Conservation (phyloP, 306 rosid genomes). For the Hippophae tibetana region DNA sequence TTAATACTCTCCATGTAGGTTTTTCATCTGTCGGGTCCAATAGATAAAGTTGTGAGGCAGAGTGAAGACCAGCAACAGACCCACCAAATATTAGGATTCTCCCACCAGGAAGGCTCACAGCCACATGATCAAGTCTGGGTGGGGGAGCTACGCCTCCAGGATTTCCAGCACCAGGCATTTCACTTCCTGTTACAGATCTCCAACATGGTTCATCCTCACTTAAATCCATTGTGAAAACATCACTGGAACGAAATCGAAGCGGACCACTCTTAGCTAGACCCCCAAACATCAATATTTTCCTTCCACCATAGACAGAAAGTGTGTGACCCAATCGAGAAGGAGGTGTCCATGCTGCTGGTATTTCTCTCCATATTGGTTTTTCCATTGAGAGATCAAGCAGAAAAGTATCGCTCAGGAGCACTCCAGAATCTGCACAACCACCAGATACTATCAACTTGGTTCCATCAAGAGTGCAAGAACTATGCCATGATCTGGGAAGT, state of each 20-base stretch:
- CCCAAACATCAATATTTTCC: slow-evolving; percentile 97
- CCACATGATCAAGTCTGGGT: slow-evolving; percentile 97
- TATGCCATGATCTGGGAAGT: slow-evolving; percentile 98
- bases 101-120: slow-evolving; percentile 95
- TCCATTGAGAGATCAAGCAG: slow-evolving; percentile 98
- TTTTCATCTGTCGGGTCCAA: slow-evolving; percentile 93
- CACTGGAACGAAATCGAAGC: slow-evolving; percentile 87
- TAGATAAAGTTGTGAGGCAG: slow-evolving; percentile 92
- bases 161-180: slow-evolving; percentile 96
- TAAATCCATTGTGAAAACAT: slow-evolving; percentile 90
- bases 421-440: slow-evolving; percentile 99
- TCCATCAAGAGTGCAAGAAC: slow-evolving; percentile 98
- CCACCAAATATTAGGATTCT: slow-evolving; percentile 96
- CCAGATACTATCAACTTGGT: slow-evolving; percentile 98
- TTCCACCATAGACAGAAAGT: slow-evolving; percentile 89
- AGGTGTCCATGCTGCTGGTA: slow-evolving; percentile 94
- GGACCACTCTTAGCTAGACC: slow-evolving; percentile 99
- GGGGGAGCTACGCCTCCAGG: slow-evolving; percentile 98
- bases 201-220: slow-evolving; percentile 97
- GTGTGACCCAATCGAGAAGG: slow-evolving; percentile 98
- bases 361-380: slow-evolving; percentile 94
- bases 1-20: slow-evolving; percentile 95
- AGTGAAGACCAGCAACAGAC: slow-evolving; percentile 99
- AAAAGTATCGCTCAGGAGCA: slow-evolving; percentile 89
- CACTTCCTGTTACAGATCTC: slow-evolving; percentile 95